phyloP scores from a whole-genome alignment of 768 basidiomycete genomes.

The Mycena filopes region DNA sequence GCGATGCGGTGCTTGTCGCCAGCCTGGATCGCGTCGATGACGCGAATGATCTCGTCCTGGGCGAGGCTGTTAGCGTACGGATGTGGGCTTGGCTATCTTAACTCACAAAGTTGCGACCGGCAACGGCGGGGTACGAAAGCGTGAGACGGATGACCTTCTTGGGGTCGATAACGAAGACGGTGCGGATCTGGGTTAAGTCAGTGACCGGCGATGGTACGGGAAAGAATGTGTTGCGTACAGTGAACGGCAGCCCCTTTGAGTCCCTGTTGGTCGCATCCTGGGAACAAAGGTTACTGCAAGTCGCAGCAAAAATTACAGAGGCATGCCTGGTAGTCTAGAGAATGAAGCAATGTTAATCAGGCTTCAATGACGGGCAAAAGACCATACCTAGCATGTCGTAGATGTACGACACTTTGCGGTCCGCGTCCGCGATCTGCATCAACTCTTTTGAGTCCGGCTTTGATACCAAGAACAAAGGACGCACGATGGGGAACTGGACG shows the following conservation, averaged over 20 bases:
- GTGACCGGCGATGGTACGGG: background rate
- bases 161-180: constrained; percentile 97
- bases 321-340: no score
- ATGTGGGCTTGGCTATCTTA: background rate
- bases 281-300: constrained; percentile 49
- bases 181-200: constrained; percentile 74
- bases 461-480: constrained; percentile 38
- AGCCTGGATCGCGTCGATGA: constrained; percentile 93
- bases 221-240: constrained; percentile 55
- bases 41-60: constrained; percentile 66
- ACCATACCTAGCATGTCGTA: constrained; percentile 88
- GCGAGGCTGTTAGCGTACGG: background rate
- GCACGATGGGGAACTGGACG: constrained; percentile 92
- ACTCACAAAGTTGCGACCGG: constrained; percentile 86
- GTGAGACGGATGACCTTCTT: constrained; percentile 94
- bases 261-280: constrained; percentile 93
- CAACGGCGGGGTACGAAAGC: constrained; percentile 93
- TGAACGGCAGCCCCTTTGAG: constrained; percentile 92
- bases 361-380: no score
- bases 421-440: constrained; percentile 87
- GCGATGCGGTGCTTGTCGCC: constrained; percentile 87
- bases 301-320: no score
- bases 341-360: no score
- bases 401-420: constrained; percentile 83
- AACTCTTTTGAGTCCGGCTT: background rate